Base-by-base conservation (phyloP, 768 basidiomycete genomes). In the Mycena chlorophos region DNA sequence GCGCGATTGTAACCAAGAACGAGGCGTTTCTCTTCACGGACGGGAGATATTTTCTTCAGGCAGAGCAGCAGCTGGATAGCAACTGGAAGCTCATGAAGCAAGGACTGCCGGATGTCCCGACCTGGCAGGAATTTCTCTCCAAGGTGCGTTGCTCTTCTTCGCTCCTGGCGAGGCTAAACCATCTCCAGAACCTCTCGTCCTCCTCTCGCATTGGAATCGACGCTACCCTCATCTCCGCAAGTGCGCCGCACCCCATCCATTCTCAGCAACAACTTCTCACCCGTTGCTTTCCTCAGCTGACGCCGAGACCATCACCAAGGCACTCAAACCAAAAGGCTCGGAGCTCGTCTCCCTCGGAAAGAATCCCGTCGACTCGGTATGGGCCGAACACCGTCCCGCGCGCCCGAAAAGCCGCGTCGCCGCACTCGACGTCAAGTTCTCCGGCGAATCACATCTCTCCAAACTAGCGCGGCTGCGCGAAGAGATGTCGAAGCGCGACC, bases 31-130 rank as follows among this genome's bases (percentile, higher is more conserved):
- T 97, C 47, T 98, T 96, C 73, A 98, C 96, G 2, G 96, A 99
- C 74, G 97, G 96, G 3, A 75, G 96, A 42, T 99, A 99, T 67
- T 97, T 90, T 66, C 74, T 98, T 28, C 96, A 99, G 72, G 97
- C 97, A 0, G 84, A 81, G 57, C 82, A 94, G 59, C 92, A 99
- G 71, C 75, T 99, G 61, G 93, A 95, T 63, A 90, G 87, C 46
- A 94, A 94, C 58, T 99, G 96, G 96, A 88, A 79, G 1, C 71
- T 98, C 68, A 94, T 96, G 91, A 94, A 92, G 67, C 86, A 91
- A 63, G 97, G 96, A 4, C 69, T 92, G 17, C 88, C 88, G 66
- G 92, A 91, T 64, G 89, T 94, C 13, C 91, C 92, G 2, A 87
- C 87, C 2, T 95, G 93, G 94, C 89, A 94, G 65, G 89, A 92